Evolutionary conservation across 345 rosid species (phyloP).

Genomic region (Geranium brycei): DNA sequence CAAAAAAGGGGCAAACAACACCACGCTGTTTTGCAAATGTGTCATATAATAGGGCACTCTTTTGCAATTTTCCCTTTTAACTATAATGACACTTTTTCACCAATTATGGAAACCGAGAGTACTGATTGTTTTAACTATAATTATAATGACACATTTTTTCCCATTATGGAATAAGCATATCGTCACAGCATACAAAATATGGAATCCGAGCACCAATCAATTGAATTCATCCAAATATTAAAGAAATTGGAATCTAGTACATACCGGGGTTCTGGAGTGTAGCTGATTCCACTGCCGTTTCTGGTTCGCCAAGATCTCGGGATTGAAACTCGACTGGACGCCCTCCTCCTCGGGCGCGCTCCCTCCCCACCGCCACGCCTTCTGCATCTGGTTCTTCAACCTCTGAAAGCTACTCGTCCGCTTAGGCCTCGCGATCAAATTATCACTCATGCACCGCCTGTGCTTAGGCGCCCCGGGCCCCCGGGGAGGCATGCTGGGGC

Average conservation of each 20-base stretch:
- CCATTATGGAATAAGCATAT: background rate
- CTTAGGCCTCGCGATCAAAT: constrained; percentile 19
- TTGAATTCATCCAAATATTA: constrained; percentile 2
- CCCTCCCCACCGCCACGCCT: constrained; percentile 77
- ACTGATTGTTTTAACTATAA: background rate
- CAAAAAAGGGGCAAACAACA: no score
- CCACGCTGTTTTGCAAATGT: no score
- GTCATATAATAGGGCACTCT: no score
- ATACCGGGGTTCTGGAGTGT: constrained; percentile 77
- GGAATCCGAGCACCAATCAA: background rate
- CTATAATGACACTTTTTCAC: no score
- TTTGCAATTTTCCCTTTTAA: no score
- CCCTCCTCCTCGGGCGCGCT: constrained; percentile 37
- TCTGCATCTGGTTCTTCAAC: constrained; percentile 66
- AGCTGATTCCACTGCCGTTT: constrained; percentile 97
- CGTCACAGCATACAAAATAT: background rate
- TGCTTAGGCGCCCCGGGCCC: constrained; percentile 16
- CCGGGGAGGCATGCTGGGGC: constrained; percentile 3
- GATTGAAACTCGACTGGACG: constrained; percentile 49
- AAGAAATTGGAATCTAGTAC: constrained; percentile 9
- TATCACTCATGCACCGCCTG: constrained; percentile 48
- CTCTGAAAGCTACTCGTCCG: constrained; percentile 41
- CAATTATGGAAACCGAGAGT: no score
- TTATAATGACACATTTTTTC: background rate
- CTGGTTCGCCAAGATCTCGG: constrained; percentile 89